Evolutionary conservation across 495 filamentous ascomycete species (phyloP).

Genomic region (Hypoxylon trugodes): DNA sequence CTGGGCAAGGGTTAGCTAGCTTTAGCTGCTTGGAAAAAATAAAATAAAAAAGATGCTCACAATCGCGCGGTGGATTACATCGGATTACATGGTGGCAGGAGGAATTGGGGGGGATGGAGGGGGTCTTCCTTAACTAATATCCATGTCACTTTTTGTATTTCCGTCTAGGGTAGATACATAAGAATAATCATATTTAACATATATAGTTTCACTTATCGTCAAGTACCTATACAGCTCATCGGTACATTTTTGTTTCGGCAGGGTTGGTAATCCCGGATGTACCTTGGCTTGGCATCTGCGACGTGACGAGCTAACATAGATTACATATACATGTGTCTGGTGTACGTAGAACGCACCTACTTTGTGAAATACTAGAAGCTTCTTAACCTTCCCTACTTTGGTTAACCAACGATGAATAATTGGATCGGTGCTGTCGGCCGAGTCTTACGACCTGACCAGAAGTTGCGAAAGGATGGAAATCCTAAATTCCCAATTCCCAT

Average conservation of each 20-base stretch:
- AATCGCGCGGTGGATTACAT: slow-evolving; percentile 14
- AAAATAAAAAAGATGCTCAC: too few relatives aligned
- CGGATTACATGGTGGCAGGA: neutral
- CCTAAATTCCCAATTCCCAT: slow-evolving; percentile 4
- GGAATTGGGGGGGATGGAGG: slow-evolving; percentile 4
- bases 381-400: too few relatives aligned
- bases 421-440: neutral
- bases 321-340: neutral
- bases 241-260: slow-evolving; percentile 16
- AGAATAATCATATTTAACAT: slow-evolving; percentile 18
- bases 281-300: too few relatives aligned
- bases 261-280: slow-evolving; percentile 7
- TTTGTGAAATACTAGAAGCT: slow-evolving; percentile 12
- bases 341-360: slow-evolving; percentile 1
- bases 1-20: slow-evolving; percentile 10
- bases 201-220: slow-evolving; percentile 9
- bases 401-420: slow-evolving; percentile 21
- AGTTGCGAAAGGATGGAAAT: slow-evolving; percentile 11
- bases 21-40: slow-evolving; percentile 7
- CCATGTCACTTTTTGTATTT: slow-evolving; percentile 8
- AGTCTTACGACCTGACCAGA: neutral
- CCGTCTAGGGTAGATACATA: slow-evolving; percentile 11
- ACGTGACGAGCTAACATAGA: neutral
- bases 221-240: slow-evolving; percentile 13
- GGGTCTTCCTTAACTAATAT: neutral